phyloP scores from a whole-genome alignment of 2,329 filamentous ascomycete genomes.

The Saccharata proteae region DNA sequence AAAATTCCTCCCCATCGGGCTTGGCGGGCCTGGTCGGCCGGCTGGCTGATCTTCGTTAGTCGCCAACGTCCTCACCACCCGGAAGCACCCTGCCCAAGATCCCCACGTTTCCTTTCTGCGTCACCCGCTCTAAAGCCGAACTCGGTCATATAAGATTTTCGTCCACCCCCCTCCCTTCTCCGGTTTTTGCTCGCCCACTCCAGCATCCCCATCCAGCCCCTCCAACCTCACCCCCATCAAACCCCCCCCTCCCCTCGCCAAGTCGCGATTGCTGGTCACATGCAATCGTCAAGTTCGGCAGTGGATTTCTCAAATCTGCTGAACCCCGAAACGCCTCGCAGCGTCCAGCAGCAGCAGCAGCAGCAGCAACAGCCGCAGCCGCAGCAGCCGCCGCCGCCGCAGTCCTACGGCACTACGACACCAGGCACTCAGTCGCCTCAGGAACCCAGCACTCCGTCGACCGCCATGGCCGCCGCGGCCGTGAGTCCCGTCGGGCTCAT shows the following conservation, averaged over 20 bases:
- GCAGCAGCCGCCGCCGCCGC: slow-evolving; percentile 3
- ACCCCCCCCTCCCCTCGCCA: slow-evolving; percentile 1
- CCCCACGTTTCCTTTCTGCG: slow-evolving; percentile 14
- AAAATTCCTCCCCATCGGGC: slow-evolving; percentile 9
- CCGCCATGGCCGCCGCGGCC: slow-evolving; percentile 30
- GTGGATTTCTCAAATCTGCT: slow-evolving; percentile 27
- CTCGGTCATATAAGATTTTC: slow-evolving; percentile 21
- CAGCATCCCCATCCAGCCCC: slow-evolving; percentile 3
- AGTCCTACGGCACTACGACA: not conserved
- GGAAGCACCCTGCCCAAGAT: no score
- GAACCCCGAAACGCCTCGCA: slow-evolving; percentile 19
- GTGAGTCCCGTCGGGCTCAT: slow-evolving; percentile 37
- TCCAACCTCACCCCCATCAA: slow-evolving; percentile 2
- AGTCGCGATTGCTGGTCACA: slow-evolving; percentile 17
- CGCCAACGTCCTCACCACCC: no score
- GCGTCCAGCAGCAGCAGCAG: not conserved
- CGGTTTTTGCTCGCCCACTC: slow-evolving; percentile 18
- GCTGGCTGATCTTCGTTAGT: slow-evolving; percentile 9
- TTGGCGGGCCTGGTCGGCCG: slow-evolving; percentile 8
- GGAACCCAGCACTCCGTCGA: no score
- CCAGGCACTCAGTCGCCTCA: not conserved
- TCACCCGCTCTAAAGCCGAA: slow-evolving; percentile 13
- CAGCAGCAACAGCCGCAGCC: not conserved
- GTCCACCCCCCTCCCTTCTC: slow-evolving; percentile 20
- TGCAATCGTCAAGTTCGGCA: slow-evolving; percentile 23